Evolutionary conservation across 106 monocot genomes (phyloP).

Genomic region (Allium fistulosum): DNA sequence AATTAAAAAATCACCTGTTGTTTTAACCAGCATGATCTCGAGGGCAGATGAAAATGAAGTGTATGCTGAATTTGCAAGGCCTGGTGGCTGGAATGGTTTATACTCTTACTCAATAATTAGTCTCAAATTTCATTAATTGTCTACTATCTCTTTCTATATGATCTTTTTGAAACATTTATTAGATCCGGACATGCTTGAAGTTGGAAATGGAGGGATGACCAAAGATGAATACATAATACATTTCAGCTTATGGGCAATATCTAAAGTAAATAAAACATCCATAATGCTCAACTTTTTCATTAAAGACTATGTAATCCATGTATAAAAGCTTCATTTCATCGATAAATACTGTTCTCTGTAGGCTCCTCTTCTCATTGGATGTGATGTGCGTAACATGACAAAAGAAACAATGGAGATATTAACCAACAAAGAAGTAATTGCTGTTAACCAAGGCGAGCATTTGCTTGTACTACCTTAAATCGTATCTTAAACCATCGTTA

Average conservation of each 20-base stretch:
- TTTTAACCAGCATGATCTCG: slow-evolving; percentile 50
- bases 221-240: slow-evolving; percentile 68
- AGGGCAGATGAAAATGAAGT: slow-evolving; percentile 62
- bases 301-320: background rate
- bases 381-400: slow-evolving; percentile 56
- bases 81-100: slow-evolving; percentile 90
- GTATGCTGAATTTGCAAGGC: slow-evolving; percentile 66
- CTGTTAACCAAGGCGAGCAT: slow-evolving; percentile 65
- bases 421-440: slow-evolving; percentile 54
- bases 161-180: background rate
- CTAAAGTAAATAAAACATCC: slow-evolving; percentile 39
- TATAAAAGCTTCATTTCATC: background rate
- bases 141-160: background rate
- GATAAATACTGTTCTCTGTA: slow-evolving; percentile 4
- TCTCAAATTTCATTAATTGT: background rate
- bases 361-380: slow-evolving; percentile 79
- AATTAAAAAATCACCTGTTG: background rate
- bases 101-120: background rate
- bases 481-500: background rate
- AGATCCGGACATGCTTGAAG: slow-evolving; percentile 96
- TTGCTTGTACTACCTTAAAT: background rate
- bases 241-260: slow-evolving; percentile 85
- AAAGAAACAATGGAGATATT: slow-evolving; percentile 50
- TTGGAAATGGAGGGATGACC: slow-evolving; percentile 89
- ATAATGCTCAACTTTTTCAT: background rate